Percentiles rank a stretch among this genome's conserved stretches.
Conservation (phyloP, 2,329 filamentous ascomycete species). For the Thielaviopsis punctulata region DNA sequence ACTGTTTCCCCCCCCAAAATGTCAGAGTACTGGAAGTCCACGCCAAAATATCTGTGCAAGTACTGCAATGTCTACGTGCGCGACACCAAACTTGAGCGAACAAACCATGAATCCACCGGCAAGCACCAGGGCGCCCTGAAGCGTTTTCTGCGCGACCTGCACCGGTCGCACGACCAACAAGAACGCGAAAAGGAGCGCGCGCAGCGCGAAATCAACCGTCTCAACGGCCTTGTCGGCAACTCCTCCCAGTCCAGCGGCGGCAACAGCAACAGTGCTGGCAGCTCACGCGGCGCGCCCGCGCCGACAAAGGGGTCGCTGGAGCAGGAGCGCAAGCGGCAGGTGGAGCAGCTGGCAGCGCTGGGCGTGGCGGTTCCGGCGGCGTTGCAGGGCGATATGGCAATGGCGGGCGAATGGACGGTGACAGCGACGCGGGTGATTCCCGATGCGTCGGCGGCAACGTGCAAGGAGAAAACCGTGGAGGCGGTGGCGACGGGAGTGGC, state of each 20-base stretch:
- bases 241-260: conserved; percentile 17
- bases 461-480: conserved; percentile 22
- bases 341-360: conserved; percentile 74
- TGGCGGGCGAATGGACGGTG: conserved; percentile 77
- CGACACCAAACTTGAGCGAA: conserved; percentile 78
- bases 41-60: conserved; percentile 96
- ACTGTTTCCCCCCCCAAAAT: no score
- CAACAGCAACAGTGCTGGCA: neutral
- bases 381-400: conserved; percentile 62
- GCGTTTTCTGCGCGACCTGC: conserved; percentile 75
- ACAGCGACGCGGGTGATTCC: conserved; percentile 44
- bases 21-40: conserved; percentile 98
- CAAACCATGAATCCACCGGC: conserved; percentile 74
- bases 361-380: conserved; percentile 72
- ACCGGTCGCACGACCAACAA: conserved; percentile 66
- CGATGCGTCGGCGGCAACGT: conserved; percentile 20
- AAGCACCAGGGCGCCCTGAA: conserved; percentile 77
- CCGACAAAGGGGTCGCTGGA: conserved; percentile 24
- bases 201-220: conserved; percentile 65
- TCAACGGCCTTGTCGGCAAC: conserved; percentile 58
- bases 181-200: conserved; percentile 69
- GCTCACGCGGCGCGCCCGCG: neutral
- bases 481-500: conserved; percentile 38
- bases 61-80: conserved; percentile 81
- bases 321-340: conserved; percentile 62